Evolutionary conservation across 1,284 basidiomycete species (phyloP), one percentile per base, ranked within the genome.

Genomic region (Puccinia hordei): DNA sequence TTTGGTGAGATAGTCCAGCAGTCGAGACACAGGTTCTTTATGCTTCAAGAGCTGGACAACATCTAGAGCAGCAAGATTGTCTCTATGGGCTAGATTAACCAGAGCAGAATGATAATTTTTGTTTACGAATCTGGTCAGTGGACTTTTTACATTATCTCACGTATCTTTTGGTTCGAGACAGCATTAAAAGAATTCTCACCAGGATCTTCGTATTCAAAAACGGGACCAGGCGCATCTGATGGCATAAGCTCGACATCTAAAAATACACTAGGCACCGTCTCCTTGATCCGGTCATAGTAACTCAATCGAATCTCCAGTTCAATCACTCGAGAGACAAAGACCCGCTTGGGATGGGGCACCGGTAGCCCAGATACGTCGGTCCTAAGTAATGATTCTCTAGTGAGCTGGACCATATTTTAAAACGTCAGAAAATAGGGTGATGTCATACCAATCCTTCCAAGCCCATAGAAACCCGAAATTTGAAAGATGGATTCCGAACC

Each of bases 391-490:
- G 15, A 4, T 41, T 19, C 15, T 57, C 46, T 4, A 81, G 13
- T 59, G 44, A 80, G 55, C 44, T 51, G 38, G 57, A n/a, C 59
- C 46, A 8, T 8, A 86, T 17, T 73, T 6, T 22, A 30, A 41
- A 46, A 2, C 6, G 44, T 33, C 27, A 15, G 49, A 5, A 35
- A 44, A 22, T 1, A 66, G n/a, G 6, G 5, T 57, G 72, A 57
- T 30, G 13, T 13, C 90, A 63, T 82, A 95, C 96, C 97, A 99
- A 89, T 99, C 97, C 84, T 94, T 95, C 97, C 97, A 99, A n/a
- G 95, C 94, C 97, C 97, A 99, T 83, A 92, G 91, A 87, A 98
- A 99, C 27, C 92, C 92, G 86, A 99, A 99, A 87, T 99, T 99
- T 83, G 93, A 95, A 89, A 99, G 92, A 84, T 99, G 97, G 1